Conservation (phyloP, 2,329 filamentous ascomycete genomes). For the Paradendryphiella salina region DNA sequence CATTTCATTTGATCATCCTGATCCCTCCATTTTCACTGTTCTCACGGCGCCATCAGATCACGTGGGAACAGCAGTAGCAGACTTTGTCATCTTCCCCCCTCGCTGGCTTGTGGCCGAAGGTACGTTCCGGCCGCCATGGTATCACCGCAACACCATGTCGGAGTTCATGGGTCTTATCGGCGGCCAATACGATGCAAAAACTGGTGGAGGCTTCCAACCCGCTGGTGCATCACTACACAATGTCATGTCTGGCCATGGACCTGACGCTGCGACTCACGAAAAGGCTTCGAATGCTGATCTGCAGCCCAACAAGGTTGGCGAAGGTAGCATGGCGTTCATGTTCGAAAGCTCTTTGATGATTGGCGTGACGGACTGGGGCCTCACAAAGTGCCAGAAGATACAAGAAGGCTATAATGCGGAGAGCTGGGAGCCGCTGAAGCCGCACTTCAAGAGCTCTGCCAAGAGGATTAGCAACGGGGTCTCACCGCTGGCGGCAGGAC, state of each 20-base stretch:
- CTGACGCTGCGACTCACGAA: conserved; percentile 62
- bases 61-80: conserved; percentile 62
- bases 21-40: conserved; percentile 69
- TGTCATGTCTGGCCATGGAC: conserved; percentile 72
- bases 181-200: conserved; percentile 65
- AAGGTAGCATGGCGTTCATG: conserved; percentile 69
- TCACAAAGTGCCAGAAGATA: conserved; percentile 70
- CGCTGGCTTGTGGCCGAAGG: conserved; percentile 70
- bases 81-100: conserved; percentile 74
- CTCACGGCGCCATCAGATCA: conserved; percentile 63
- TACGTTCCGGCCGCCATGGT: conserved; percentile 73
- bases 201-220: conserved; percentile 62
- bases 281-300: conserved; percentile 60
- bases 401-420: conserved; percentile 76
- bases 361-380: conserved; percentile 71
- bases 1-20: conserved; percentile 65
- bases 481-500: conserved; percentile 17
- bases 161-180: conserved; percentile 69
- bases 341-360: conserved; percentile 70
- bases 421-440: conserved; percentile 68
- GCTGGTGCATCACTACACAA: conserved; percentile 70
- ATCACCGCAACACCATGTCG: conserved; percentile 70
- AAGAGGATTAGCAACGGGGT: conserved; percentile 36
- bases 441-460: conserved; percentile 48
- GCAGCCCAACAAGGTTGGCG: conserved; percentile 62